Conservation (phyloP, 2,329 filamentous ascomycete species). For the Xylariaceae sp. region DNA sequence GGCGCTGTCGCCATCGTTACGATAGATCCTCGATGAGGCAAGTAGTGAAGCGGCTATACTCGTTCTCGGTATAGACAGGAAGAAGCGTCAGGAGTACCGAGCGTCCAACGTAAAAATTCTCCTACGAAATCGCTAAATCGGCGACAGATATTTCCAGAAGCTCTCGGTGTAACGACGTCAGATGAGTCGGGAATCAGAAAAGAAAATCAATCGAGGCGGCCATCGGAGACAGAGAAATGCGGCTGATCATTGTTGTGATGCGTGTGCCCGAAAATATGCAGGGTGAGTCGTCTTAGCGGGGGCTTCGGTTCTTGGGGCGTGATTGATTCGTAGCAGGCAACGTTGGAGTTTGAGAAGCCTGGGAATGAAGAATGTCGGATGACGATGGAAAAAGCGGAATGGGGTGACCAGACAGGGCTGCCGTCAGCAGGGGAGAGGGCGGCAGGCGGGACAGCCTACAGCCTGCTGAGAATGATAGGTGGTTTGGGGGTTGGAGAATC, state of each 20-base stretch:
- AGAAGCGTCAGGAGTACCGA: background rate
- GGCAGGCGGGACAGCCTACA: slow-evolving; percentile 13
- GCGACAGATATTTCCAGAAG: slow-evolving; percentile 13
- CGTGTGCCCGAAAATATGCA: slow-evolving; percentile 16
- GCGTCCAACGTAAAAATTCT: slow-evolving; percentile 3
- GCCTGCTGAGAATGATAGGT: slow-evolving; percentile 1
- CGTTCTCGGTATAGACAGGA: slow-evolving; percentile 15
- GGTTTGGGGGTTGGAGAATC: slow-evolving; percentile 12
- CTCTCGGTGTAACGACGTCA: slow-evolving; percentile 14
- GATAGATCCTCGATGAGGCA: slow-evolving; percentile 5
- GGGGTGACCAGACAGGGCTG: slow-evolving; percentile 20
- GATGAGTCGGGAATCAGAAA: slow-evolving; percentile 43
- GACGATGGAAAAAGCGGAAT: slow-evolving; percentile 11
- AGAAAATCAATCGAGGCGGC: slow-evolving; percentile 50
- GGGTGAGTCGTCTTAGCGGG: slow-evolving; percentile 6
- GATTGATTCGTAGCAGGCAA: slow-evolving; percentile 8
- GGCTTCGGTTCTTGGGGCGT: slow-evolving; percentile 10
- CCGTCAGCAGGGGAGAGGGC: slow-evolving; percentile 19
- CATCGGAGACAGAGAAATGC: slow-evolving; percentile 45
- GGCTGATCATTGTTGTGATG: slow-evolving; percentile 53
- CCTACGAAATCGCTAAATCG: slow-evolving; percentile 12
- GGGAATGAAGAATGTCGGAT: slow-evolving; percentile 10
- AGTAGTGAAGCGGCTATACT: slow-evolving; percentile 8
- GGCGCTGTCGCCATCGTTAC: slow-evolving; percentile 25
- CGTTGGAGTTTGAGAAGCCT: slow-evolving; percentile 8